Base-by-base conservation (phyloP, 345 rosid genomes). In the Erysimum cheiranthoides region DNA sequence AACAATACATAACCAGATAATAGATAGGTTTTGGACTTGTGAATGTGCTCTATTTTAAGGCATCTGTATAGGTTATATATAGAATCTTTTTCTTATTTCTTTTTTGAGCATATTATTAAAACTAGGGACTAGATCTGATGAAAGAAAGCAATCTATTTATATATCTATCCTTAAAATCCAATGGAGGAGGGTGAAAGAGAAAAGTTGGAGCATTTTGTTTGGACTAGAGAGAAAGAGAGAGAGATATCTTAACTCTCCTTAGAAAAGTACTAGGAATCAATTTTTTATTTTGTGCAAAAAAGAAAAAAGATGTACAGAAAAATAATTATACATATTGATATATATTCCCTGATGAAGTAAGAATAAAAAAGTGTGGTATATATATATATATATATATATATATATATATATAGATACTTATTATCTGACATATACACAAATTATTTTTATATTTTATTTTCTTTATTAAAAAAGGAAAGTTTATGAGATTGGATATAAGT, bases 211-310 rank as follows among this genome's bases (percentile, higher is more conserved):
- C 63, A 77, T 66, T 66, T 78, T 73, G 75, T 63, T 78, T 65
- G 81, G 77, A 21, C 68, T 51, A 71, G 66, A 34, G 35, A 51
- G 66, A 34, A 27, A 51, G 70, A 40, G n/a, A 61, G 49, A 52
- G 58, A 70, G 32, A 76, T 10, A 10, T 39, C 36, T 40, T 57
- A 58, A 66, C 73, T 78, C 14, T 71, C 73, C 57, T 78, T 59
- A 71, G 73, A 78, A 77, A 73, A 73, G 73, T 72, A 78, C 81
- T 78, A 78, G 81, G 81, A 78, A 78, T 78, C 81, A 71, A 39
- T 31, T 49, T 49, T 54, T 72, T 63, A 34, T 69, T 27, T 40
- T 34, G 31, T 63, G 46, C 35, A 50, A 60, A 50, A 40, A 50
- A 60, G 40, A 40, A 42, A 32, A 56, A 16, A 59, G 3, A 39